Conservation (phyloP, 176 grass and related monocot genomes). For the Raddia guianensis region DNA sequence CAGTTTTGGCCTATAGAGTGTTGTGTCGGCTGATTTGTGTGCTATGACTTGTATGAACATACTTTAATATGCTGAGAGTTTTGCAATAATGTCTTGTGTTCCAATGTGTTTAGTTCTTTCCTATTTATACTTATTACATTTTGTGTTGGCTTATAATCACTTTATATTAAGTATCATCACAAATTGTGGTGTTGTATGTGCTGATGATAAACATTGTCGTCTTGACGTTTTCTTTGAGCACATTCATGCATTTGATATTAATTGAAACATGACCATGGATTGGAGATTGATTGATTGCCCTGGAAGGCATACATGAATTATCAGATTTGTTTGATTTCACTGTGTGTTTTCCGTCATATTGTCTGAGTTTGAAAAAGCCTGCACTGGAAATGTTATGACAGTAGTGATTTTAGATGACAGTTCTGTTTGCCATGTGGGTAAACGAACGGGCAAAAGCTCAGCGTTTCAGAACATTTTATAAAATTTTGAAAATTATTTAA, state of each 20-base stretch:
- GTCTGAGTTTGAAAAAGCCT: no score
- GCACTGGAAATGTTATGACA: background rate
- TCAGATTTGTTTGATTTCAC: background rate
- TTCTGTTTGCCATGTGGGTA: background rate
- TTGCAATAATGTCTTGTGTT: background rate
- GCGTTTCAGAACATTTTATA: no score
- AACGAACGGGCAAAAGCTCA: no score
- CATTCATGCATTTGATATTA: background rate
- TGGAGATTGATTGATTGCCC: background rate
- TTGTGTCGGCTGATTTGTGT: slow-evolving; percentile 27
- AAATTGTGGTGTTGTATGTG: background rate
- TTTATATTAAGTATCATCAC: background rate
- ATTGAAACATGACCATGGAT: background rate
- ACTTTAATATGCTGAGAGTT: background rate
- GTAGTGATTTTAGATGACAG: background rate
- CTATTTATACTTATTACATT: background rate
- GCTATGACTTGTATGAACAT: slow-evolving; percentile 28
- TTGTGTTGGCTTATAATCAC: background rate
- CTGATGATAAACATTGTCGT: background rate
- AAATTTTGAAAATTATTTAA: no score
- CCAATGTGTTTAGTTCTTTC: background rate
- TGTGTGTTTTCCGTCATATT: no score
- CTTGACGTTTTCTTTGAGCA: background rate
- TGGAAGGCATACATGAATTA: background rate
- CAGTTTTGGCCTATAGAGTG: slow-evolving; percentile 33